Base-by-base conservation (phyloP, 192 early-diverging fungal species). In the Coemansia reversa region DNA sequence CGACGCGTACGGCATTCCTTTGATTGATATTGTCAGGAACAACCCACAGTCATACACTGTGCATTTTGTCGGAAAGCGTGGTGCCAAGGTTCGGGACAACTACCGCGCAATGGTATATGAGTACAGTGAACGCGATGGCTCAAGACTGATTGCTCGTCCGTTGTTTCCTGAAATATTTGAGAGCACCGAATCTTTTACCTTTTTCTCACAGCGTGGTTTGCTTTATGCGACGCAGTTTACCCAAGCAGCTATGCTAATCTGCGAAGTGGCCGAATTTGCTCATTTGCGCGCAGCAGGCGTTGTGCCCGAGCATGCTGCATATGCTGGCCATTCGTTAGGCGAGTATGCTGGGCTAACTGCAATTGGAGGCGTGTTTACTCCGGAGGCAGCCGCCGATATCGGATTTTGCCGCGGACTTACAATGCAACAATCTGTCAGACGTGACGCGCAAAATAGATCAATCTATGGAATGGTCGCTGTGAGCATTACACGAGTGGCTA, bases 391-490 rank as follows among this genome's bases (percentile, higher is more conserved):
- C 7, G 92, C 92, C 47, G 93, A 94, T 63, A 88, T 97, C 39
- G 92, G 93, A 18, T 97, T 97, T 76, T 95, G 93, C 79, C 89
- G 95, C 70, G 95, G 95, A 60, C 91, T 95, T 87, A 94, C 91
- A 14, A 97, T 97, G 95, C 94, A 96, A 84, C 86, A 87, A 49
- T 88, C 92, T 25, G 94, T 96, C 5, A 77, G 83, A 28, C 90
- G 94, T 60, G 92, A 94, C 55, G 60, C 79, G 2, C 51, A 72
- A 7, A 88, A 89, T 57, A 86, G 89, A n/a, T 87, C 94, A 67
- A 25, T 32, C 7, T 97, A 95, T 75, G 92, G 88, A 69, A 96
- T 97, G 95, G 84, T 88, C 60, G 95, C 95, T 58, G 91, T 95
- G 39, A 97, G 90, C 81, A 93, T 94, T 47, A 72, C 85, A 52